phyloP scores from a whole-genome alignment of 495 filamentous ascomycete species.

The Aspergillus carlsbadensis region DNA sequence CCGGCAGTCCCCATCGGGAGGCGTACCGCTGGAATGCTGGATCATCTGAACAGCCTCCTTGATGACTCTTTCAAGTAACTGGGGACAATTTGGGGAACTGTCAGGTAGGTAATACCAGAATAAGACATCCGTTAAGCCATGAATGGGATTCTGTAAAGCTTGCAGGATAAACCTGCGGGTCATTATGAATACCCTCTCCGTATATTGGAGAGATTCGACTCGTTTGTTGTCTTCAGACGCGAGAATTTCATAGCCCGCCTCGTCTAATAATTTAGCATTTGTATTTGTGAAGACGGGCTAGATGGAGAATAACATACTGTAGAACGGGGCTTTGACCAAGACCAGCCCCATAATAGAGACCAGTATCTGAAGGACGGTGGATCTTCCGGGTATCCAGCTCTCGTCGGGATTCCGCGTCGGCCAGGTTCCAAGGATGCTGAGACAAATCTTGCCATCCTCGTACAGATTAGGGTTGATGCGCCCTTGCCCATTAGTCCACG shows the following conservation, averaged over 20 bases:
- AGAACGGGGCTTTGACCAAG: constrained; percentile 59
- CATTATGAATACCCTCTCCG: constrained; percentile 55
- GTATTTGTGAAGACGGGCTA: background rate
- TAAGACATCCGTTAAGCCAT: constrained; percentile 50
- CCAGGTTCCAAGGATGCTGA: constrained; percentile 62
- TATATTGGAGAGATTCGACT: constrained; percentile 51
- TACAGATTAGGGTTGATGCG: constrained; percentile 63
- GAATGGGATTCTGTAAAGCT: constrained; percentile 40
- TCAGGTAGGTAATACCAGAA: constrained; percentile 49
- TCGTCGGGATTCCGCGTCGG: constrained; percentile 50
- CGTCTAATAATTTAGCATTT: constrained; percentile 39
- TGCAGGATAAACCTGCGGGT: constrained; percentile 52
- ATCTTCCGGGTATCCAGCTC: constrained; percentile 49
- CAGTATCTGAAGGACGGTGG: constrained; percentile 57
- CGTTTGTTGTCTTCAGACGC: constrained; percentile 39
- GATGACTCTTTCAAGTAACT: constrained; percentile 38
- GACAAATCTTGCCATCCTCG: constrained; percentile 61
- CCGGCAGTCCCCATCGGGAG: constrained; percentile 14
- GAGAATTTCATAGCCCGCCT: constrained; percentile 56
- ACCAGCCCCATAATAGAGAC: constrained; percentile 62
- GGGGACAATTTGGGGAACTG: constrained; percentile 21
- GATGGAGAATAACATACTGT: constrained; percentile 45
- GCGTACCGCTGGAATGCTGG: constrained; percentile 22
- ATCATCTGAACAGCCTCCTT: constrained; percentile 33
- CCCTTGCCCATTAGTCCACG: constrained; percentile 52